Percentiles rank a stretch among this genome's conserved stretches.
Conservation (phyloP, 139 green algal species). For the Volvox reticuliferus region DNA sequence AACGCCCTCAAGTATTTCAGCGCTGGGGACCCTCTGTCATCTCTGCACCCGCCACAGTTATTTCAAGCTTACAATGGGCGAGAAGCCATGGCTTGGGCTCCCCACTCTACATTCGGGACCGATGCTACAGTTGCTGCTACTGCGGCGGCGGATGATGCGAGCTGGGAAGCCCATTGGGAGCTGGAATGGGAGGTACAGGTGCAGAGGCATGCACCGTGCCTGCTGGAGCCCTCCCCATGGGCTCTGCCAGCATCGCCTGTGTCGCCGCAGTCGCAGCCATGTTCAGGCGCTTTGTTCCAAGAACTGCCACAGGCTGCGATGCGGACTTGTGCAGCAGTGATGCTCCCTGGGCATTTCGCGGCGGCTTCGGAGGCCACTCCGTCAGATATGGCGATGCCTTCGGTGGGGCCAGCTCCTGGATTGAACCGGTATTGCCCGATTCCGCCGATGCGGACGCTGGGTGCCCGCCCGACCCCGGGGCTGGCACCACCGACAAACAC, state of each 20-base stretch:
- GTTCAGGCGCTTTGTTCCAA: too few species aligned
- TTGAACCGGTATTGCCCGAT: not conserved
- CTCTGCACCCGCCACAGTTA: too few species aligned
- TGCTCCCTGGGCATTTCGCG: not conserved
- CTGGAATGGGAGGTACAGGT: constrained; percentile 12
- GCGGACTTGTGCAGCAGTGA: not conserved
- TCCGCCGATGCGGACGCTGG: not conserved
- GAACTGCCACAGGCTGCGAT: not conserved
- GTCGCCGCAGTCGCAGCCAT: too few species aligned
- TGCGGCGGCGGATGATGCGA: not conserved
- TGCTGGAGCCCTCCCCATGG: not conserved
- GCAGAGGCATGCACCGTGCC: not conserved
- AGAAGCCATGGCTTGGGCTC: too few species aligned
- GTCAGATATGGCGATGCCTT: not conserved
- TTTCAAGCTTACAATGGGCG: too few species aligned
- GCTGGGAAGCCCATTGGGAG: constrained; percentile 12
- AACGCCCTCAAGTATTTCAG: too few species aligned
- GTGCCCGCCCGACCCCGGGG: not conserved
- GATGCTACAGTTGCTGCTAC: not conserved
- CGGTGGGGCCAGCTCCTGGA: not conserved
- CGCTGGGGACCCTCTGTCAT: too few species aligned
- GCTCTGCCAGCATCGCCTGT: not conserved
- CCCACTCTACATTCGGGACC: too few species aligned
- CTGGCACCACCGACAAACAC: not conserved
- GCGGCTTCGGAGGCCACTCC: not conserved